Evolutionary conservation across 176 grass and related monocot genomes (phyloP), one percentile per base, ranked within the genome.

Genomic region (Oryza meridionalis): DNA sequence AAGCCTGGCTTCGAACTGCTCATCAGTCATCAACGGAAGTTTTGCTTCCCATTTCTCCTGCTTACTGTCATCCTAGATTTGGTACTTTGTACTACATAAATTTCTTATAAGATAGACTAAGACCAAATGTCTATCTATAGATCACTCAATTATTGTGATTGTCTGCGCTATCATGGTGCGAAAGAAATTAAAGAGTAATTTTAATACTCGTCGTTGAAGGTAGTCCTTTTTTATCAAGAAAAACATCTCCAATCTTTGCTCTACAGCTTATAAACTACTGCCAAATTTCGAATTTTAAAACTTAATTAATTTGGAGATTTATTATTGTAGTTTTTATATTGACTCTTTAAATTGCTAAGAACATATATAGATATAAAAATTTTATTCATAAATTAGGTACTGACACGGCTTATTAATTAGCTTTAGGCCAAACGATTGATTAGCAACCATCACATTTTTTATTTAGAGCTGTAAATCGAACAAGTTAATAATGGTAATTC

Each of bases 1-100:
- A 21, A 69, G 6, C 27, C 42, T 66, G 73, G 27, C 72, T 46
- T 21, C 14, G n/a, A 40, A 78, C 73, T 78, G 80, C 25, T 82
- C 80, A 67, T 29, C 16, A 16, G 13, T 82, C 80, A 59, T 40
- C 11, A 1, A 17, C 25, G 13, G 65, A 69, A 21, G 17, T 32
- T 45, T 75, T 14, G 45, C 26, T 35, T 46, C 58, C 9, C 58
- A 22, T 62, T 62, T 66, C 27, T 2, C 9, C 15, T 82, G 79
- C 11, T 44, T 42, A 29, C 53, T 33, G 21, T 42, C 82, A 76
- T 26, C 64, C 42, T 64, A 38, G 64, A 75, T 62, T 55, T 42
- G 71, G 35, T 58, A 29, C 63, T 25, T 62, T 24, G 53, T 58
- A 62, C 58, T 62, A 24, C 21, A 62, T 5, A n/a, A 12, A 53